Evolutionary conservation across 257 asterid species (phyloP).

Genomic region (Solanum medicagineum): DNA sequence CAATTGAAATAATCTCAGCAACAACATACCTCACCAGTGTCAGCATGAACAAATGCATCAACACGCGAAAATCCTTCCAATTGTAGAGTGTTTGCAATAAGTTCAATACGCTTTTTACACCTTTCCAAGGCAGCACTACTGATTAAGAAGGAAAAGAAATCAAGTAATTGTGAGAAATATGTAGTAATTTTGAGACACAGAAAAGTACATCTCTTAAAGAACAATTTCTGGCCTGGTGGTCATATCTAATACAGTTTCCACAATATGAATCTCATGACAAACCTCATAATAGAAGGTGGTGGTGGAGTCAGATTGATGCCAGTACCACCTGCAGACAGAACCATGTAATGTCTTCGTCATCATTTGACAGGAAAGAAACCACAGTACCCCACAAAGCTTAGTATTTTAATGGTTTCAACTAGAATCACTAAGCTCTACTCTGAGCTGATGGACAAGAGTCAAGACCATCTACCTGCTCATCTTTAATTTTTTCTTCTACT

Average conservation of each 20-base stretch:
- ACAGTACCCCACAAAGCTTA: not conserved
- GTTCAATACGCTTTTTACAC: slow-evolving; percentile 55
- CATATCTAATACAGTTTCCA: not conserved
- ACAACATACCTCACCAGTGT: slow-evolving; percentile 64
- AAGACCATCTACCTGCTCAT: not conserved
- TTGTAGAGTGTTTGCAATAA: slow-evolving; percentile 68
- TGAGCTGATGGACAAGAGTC: not conserved
- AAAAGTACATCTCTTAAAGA: not conserved
- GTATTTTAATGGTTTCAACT: not conserved
- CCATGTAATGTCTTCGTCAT: not conserved
- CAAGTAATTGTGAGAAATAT: not conserved
- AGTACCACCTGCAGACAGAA: slow-evolving; percentile 64
- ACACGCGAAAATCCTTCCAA: slow-evolving; percentile 85
- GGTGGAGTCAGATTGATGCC: slow-evolving; percentile 94
- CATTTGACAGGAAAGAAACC: not conserved
- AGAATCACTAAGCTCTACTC: not conserved
- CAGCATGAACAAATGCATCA: slow-evolving; percentile 79
- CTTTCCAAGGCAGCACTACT: slow-evolving; percentile 49
- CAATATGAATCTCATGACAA: not conserved
- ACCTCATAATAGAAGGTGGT: slow-evolving; percentile 74
- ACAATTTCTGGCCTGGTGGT: not conserved
- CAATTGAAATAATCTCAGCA: not conserved
- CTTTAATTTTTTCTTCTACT: not conserved
- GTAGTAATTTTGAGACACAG: not conserved
- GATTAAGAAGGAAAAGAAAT: slow-evolving; percentile 7